Evolutionary conservation across 1,284 basidiomycete genomes (phyloP).

Genomic region (Hortiboletus rubellus): DNA sequence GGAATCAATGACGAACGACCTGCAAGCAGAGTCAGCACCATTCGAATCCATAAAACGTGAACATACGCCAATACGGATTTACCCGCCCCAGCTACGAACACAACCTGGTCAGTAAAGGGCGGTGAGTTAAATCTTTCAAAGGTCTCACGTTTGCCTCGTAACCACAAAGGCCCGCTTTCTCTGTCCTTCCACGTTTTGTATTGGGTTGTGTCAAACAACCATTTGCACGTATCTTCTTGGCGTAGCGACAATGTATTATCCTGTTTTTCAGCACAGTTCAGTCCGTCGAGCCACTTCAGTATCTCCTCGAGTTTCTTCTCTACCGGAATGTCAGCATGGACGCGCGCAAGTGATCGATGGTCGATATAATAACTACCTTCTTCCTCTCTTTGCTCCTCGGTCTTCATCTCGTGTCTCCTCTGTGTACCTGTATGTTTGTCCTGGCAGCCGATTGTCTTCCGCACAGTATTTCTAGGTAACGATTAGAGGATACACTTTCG

Average conservation of each 20-base stretch:
- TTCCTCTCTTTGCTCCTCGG: neutral
- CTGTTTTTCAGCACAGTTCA: constrained; percentile 3
- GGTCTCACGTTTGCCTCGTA: constrained; percentile 4
- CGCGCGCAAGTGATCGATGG: neutral
- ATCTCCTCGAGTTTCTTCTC: neutral
- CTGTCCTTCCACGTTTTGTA: neutral
- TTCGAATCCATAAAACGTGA: neutral
- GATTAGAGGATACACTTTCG: neutral
- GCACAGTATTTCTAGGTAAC: neutral
- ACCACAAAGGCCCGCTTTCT: neutral
- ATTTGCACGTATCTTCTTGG: constrained; percentile 1
- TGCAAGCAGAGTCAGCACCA: neutral
- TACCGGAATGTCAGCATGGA: neutral
- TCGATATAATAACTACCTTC: neutral
- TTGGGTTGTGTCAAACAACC: constrained; percentile 2
- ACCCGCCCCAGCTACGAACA: neutral
- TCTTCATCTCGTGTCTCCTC: neutral
- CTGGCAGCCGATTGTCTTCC: neutral
- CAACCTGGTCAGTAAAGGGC: neutral
- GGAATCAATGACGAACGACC: constrained; percentile 1
- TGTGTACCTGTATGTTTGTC: neutral
- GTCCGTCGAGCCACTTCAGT: constrained; percentile 4
- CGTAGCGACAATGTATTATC: neutral
- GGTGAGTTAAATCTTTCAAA: no score
- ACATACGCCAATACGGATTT: constrained; percentile 4